Percentiles rank a stretch among this genome's conserved stretches.
These are phyloP conservation scores for Rhizoclosmatium globosum DNA, from an alignment of 192 early-diverging fungal species.

Conservation along the genomic window DNA sequence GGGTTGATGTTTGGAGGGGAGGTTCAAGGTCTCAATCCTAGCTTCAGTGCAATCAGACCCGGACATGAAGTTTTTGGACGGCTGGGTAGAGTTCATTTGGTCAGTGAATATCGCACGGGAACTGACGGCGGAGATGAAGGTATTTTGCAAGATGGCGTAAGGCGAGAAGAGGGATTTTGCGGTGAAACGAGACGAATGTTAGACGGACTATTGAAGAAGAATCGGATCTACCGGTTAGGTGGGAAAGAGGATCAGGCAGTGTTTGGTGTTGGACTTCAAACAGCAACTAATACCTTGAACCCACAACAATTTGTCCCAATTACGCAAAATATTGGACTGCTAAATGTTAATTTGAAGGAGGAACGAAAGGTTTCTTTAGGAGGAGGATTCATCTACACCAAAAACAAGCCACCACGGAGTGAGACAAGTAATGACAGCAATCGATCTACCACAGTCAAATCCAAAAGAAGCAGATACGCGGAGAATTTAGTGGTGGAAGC, in stretches of 20 bases:
- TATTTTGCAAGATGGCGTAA: neutral
- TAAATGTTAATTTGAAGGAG: neutral
- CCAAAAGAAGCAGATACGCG: neutral
- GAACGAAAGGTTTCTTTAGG: slow-evolving; percentile 11
- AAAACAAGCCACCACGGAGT: slow-evolving; percentile 13
- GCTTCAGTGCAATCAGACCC: slow-evolving; percentile 1
- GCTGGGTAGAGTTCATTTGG: slow-evolving; percentile 26
- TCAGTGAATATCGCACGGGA: neutral
- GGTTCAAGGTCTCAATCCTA: slow-evolving; percentile 20
- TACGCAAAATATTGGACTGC: neutral
- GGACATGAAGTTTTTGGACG: slow-evolving; percentile 10
- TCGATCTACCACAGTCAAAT: neutral
- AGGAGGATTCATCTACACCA: slow-evolving; percentile 26
- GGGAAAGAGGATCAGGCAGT: neutral
- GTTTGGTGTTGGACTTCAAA: neutral
- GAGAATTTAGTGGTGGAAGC: slow-evolving; percentile 4
- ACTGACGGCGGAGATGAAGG: neutral
- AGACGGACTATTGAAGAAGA: slow-evolving; percentile 21
- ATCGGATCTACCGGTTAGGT: slow-evolving; percentile 14
- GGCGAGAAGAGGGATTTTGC: neutral
- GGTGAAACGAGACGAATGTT: slow-evolving; percentile 17
- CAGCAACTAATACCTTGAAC: neutral
- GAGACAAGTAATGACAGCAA: neutral
- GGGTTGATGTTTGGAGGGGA: slow-evolving; percentile 24
- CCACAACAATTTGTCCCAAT: neutral